These are phyloP conservation scores for Penicillium nucicola DNA, from an alignment of 495 filamentous ascomycete genomes.

Conservation along the genomic window DNA sequence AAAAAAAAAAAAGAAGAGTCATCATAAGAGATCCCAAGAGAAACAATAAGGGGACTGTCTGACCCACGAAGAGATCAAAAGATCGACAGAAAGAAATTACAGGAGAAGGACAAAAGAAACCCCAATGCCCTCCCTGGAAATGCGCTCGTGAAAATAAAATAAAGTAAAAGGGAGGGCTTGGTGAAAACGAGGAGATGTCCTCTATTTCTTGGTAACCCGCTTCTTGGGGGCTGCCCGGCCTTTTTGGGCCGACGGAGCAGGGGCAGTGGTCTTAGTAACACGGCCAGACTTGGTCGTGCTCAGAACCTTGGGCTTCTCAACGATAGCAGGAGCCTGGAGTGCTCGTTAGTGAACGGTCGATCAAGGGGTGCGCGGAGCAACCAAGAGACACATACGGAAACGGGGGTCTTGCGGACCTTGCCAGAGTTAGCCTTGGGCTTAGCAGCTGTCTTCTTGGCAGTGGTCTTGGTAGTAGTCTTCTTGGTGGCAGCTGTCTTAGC, in stretches of 20 bases:
- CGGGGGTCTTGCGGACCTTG: constrained; percentile 51
- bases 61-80: constrained; percentile 23
- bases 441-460: constrained; percentile 36
- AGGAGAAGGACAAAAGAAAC: constrained; percentile 24
- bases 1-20: constrained; percentile 29
- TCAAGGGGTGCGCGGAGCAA: background rate
- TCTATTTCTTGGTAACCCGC: constrained; percentile 58
- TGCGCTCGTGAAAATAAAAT: constrained; percentile 28
- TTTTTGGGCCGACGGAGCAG: constrained; percentile 7
- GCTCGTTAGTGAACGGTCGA: constrained; percentile 7
- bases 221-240: constrained; percentile 59
- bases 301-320: constrained; percentile 69
- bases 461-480: constrained; percentile 43
- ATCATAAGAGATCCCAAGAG: constrained; percentile 38
- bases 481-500: constrained; percentile 29
- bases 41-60: constrained; percentile 28
- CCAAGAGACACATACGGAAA: constrained; percentile 33
- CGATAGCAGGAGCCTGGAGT: constrained; percentile 59
- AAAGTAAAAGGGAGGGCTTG: constrained; percentile 22
- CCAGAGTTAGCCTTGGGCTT: constrained; percentile 52
- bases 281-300: constrained; percentile 90
- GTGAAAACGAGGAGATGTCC: constrained; percentile 12
- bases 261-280: constrained; percentile 68
- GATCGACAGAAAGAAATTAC: constrained; percentile 28
- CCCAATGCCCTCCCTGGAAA: constrained; percentile 17